Evolutionary conservation across 169 alveolate species (phyloP).

Genomic region (Eimeria brunetti): DNA sequence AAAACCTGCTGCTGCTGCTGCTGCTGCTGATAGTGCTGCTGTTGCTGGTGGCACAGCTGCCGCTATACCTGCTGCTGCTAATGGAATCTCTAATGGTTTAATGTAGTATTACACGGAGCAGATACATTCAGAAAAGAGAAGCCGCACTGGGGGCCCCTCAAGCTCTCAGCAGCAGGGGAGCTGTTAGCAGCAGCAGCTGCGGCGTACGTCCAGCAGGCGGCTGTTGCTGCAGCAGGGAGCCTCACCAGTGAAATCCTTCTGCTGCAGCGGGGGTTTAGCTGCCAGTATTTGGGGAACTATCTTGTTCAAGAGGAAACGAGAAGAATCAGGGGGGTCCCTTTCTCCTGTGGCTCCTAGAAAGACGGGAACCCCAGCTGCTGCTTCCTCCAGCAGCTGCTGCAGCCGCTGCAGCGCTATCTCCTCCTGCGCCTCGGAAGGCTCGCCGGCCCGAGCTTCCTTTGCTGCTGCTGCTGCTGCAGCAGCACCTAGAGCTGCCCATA

Average conservation of each 20-base stretch:
- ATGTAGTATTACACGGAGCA: background rate
- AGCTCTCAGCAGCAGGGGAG: background rate
- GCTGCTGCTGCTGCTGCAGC: constrained; percentile 44
- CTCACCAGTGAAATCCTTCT: constrained; percentile 25
- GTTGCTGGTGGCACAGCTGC: background rate
- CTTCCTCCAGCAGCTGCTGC: constrained; percentile 69
- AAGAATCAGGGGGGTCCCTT: background rate
- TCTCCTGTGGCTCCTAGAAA: background rate
- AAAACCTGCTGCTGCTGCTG: constrained; percentile 6
- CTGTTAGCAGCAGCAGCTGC: background rate
- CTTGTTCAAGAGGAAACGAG: constrained; percentile 23
- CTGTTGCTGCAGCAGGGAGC: background rate
- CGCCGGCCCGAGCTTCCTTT: constrained; percentile 63
- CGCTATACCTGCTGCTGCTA: background rate
- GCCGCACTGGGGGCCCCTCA: background rate
- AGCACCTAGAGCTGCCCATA: constrained; percentile 42
- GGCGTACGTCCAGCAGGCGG: background rate
- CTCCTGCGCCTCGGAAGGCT: constrained; percentile 23
- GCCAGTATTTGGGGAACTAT: constrained; percentile 32
- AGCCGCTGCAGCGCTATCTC: constrained; percentile 69
- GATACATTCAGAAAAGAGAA: background rate
- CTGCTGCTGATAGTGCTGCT: background rate
- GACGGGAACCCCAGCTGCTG: constrained; percentile 51
- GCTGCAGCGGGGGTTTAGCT: background rate
- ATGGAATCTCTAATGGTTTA: background rate